Evolutionary conservation across 139 green algal genomes (phyloP), one percentile per base, ranked within the genome.

Genomic region (Closterium sp.): DNA sequence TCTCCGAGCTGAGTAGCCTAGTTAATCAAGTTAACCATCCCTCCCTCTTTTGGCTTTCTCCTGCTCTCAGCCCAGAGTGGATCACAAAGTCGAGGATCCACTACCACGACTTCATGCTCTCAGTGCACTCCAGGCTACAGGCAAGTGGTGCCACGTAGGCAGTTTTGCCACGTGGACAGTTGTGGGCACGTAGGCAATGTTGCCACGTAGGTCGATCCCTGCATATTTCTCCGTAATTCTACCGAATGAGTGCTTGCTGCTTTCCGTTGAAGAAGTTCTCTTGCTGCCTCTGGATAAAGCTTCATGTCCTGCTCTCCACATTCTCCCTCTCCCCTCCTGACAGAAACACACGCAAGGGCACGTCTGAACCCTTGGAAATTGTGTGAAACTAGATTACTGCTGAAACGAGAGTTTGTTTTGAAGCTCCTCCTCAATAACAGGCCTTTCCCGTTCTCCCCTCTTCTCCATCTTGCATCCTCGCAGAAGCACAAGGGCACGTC

Each of bases 101-200:
- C 95, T 99, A 98, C 95, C 98, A 99, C 88, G 97, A 99, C 93
- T 99, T 99, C 96, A 99, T 99, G 98, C 95, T 99, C 86, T 96
- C 98, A 24, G 96, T 99, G n/a, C 98, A 99, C 94, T 38, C 86
- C 5, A 88, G 50, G 22, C 86, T 90, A 7, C 88, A 90, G 29
- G 88, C 27, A 90, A 90, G 34, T 90, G 0, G 17, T 90, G 29
- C 27, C 29, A 21, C 24, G n/a, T 17, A 89, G 86, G 31, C 28
- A 70, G 30, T 27, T 4, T 32, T 2, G 86, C n/a, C n/a, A 89
- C 29, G 31, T 5, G 21, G 70, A 2, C n/a, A n/a, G 3, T 3
- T 38, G 2, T 38, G 32, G 5, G 3, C 45, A 70, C 45, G 11
- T 70, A 21, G 79, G 79, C 27, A 30, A 7, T 7, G 79, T 87